phyloP scores from a whole-genome alignment of 495 filamentous ascomycete species.

The Tuber calosporum region DNA sequence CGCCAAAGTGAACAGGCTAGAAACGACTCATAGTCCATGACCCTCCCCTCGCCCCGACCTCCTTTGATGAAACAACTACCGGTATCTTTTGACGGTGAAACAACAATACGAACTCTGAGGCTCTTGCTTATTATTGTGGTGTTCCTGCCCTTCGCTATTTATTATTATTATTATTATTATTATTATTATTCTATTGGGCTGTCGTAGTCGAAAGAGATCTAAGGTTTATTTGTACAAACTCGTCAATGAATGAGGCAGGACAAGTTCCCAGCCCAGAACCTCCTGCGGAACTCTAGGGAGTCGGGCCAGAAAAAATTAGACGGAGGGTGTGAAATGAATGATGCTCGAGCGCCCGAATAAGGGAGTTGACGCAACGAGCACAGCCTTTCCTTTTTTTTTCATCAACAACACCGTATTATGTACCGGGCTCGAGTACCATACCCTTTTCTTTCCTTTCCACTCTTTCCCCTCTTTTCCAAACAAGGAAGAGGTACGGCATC shows the following conservation, averaged over 20 bases:
- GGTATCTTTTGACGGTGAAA: not conserved
- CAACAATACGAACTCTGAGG: not conserved
- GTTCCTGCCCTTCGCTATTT: not conserved
- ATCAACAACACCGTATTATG: not conserved
- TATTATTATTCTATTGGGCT: not conserved
- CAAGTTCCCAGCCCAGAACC: not conserved
- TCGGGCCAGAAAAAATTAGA: not conserved
- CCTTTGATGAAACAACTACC: not conserved
- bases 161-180: not conserved
- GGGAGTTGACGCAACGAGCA: not conserved
- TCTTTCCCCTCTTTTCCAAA: slow-evolving; percentile 18
- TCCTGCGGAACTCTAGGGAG: not conserved
- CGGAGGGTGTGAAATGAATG: not conserved
- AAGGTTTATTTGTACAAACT: not conserved
- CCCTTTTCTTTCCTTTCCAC: slow-evolving; percentile 28
- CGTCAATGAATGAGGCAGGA: not conserved
- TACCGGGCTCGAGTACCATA: slow-evolving; percentile 14
- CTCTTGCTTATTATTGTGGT: not conserved
- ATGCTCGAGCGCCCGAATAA: not conserved
- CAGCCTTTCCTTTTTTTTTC: not conserved
- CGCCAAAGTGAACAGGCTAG: not conserved
- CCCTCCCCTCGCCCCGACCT: not conserved
- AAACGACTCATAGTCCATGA: not conserved
- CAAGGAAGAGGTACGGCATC: slow-evolving; percentile 29
- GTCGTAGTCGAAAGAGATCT: not conserved